Base-by-base conservation (phyloP, 257 asterid genomes). In the Dorcoceras hygrometricum region DNA sequence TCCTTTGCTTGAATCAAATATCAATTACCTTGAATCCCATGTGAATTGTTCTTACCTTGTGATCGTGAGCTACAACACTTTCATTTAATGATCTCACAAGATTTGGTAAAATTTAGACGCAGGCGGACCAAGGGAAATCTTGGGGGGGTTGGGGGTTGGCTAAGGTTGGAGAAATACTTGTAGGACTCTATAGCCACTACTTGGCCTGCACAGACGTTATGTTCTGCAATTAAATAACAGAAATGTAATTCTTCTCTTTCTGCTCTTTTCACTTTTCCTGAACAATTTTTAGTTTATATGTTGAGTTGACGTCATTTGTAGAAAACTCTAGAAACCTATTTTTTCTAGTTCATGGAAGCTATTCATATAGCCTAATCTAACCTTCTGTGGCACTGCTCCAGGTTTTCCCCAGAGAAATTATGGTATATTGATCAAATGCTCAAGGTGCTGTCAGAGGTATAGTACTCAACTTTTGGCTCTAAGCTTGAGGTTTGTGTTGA, bases 361-460 rank as follows among this genome's bases (percentile, higher is more conserved):
- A 26, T 51, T 62, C 65, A 54, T 73, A 56, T 72, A 25, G 48
- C 53, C 70, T 74, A 73, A 61, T 81, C 23, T 77, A 60, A 23
- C 71, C 58, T 66, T 32, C 66, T 73, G 46, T 84, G 53, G 51
- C 76, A 78, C 57, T 83, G 75, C 76, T 76, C 59, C 84, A 94
- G 99, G 93, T 91, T 84, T 75, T 87, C 95, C 54, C 91, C 96
- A 7, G 97, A 94, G 70, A 94, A 90, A 77, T 75, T 81, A 51
- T 94, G 98, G 99, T 90, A 94, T 75, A 84, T 94, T 67, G 95
- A 90, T 84, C 96, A 94, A 79, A 87, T 94, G 96, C 89, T 94
- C 72, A 90, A 89, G 87, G 96, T 90, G 77, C 87, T 94, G 31
- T 79, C 93, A 55, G 89, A 87, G 99, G 99, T 94, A 86, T 65